Conservation (phyloP, 257 asterid species). For the Primulina eburnea region DNA sequence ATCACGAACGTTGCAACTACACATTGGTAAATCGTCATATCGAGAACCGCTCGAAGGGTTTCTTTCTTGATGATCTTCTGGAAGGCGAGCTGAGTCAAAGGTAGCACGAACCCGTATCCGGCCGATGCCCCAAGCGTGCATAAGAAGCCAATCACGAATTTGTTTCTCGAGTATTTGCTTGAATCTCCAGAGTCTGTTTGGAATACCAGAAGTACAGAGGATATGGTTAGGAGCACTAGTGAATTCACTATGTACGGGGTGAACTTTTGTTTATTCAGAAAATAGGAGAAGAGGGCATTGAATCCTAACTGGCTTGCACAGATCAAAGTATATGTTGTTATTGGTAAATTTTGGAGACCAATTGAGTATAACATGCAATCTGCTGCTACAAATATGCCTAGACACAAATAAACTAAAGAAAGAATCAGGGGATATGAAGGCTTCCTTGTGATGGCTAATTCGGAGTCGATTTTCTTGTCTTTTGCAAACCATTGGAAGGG, state of each 20-base stretch:
- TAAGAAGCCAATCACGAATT: slow-evolving; percentile 37
- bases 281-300: slow-evolving; percentile 63
- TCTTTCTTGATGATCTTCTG: slow-evolving; percentile 18
- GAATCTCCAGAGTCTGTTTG: slow-evolving; percentile 37
- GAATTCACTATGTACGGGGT: slow-evolving; percentile 67
- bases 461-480: not conserved
- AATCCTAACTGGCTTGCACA: slow-evolving; percentile 58
- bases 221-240: slow-evolving; percentile 47
- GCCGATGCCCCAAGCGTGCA: slow-evolving; percentile 56
- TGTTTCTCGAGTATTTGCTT: slow-evolving; percentile 23
- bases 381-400: slow-evolving; percentile 48
- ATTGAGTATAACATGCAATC: slow-evolving; percentile 45
- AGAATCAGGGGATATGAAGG: slow-evolving; percentile 22
- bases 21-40: slow-evolving; percentile 37
- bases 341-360: slow-evolving; percentile 54
- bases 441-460: not conserved
- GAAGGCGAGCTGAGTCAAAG: slow-evolving; percentile 47
- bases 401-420: slow-evolving; percentile 27
- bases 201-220: slow-evolving; percentile 56
- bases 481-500: slow-evolving; percentile 49
- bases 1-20: slow-evolving; percentile 32
- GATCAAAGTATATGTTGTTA: slow-evolving; percentile 55
- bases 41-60: slow-evolving; percentile 30
- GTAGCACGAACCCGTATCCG: slow-evolving; percentile 44
- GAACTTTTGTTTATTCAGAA: slow-evolving; percentile 59